A percentile compares a stretch with the other conserved stretches of the same genome.
Conservation (phyloP, 2,329 filamentous ascomycete genomes). For the Epicoccum sorghinum region DNA sequence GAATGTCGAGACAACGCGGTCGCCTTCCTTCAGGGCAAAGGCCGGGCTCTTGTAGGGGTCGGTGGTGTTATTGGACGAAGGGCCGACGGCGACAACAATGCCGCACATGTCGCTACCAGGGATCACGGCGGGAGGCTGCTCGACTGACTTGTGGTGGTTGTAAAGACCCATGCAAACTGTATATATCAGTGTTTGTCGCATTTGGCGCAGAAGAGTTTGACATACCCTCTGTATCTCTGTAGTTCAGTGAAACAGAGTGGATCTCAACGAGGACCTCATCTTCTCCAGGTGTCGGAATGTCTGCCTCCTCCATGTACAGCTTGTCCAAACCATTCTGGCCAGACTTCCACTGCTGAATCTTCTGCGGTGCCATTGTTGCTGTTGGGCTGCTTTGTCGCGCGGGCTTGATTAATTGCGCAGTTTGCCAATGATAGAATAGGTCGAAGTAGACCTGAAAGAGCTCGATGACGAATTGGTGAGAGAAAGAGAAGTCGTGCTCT, state of each 20-base stretch:
- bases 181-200: background rate
- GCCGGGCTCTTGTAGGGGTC: conserved; percentile 54
- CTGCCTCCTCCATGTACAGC: conserved; percentile 41
- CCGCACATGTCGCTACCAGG: conserved; percentile 76
- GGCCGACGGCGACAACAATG: conserved; percentile 59
- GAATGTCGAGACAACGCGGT: conserved; percentile 72
- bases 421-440: conserved; percentile 13
- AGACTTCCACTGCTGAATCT: conserved; percentile 51
- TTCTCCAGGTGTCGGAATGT: conserved; percentile 44
- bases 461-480: conserved; percentile 10
- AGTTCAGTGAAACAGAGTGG: conserved; percentile 60
- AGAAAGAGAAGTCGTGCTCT: conserved; percentile 17
- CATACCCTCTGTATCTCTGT: conserved; percentile 57
- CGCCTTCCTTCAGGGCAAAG: conserved; percentile 52
- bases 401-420: conserved; percentile 11
- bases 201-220: background rate
- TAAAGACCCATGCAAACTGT: conserved; percentile 70
- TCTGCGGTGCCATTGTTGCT: conserved; percentile 32
- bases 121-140: conserved; percentile 55
- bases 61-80: conserved; percentile 44
- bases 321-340: conserved; percentile 53
- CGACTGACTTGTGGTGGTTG: conserved; percentile 66
- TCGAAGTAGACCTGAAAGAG: conserved; percentile 15
- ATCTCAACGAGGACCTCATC: conserved; percentile 59
- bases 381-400: conserved; percentile 8